A percentile compares a stretch with the other conserved stretches of the same genome.
Evolutionary conservation across 2,329 filamentous ascomycete species (phyloP).

Genomic region (Albophoma yamanashiensis): DNA sequence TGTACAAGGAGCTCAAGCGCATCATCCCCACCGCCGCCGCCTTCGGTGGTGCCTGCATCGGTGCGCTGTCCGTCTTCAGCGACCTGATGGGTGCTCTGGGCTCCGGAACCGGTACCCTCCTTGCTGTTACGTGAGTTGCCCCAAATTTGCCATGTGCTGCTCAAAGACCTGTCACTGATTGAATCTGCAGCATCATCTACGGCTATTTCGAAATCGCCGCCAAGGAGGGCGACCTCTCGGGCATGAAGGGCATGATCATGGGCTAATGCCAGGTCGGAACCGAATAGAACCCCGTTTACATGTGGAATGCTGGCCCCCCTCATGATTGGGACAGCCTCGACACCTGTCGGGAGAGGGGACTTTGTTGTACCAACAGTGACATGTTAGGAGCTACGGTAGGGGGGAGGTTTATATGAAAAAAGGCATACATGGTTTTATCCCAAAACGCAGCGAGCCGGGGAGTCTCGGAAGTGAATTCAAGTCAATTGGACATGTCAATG

Average conservation of each 20-base stretch:
- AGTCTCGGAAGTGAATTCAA: neutral
- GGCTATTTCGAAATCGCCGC: slow-evolving; percentile 99
- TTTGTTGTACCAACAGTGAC: slow-evolving; percentile 3
- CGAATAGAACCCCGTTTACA: neutral
- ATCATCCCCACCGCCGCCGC: slow-evolving; percentile 97
- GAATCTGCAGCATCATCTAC: slow-evolving; percentile 77
- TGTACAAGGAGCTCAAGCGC: slow-evolving; percentile 99
- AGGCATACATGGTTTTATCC: slow-evolving; percentile 1
- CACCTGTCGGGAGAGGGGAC: neutral
- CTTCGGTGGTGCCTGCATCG: slow-evolving; percentile 98
- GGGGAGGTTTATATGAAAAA: neutral
- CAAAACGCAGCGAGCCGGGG: neutral
- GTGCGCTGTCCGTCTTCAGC: slow-evolving; percentile 87
- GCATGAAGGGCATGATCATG: slow-evolving; percentile 67
- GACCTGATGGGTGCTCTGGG: slow-evolving; percentile 94
- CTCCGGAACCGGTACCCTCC: slow-evolving; percentile 92
- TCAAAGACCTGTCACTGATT: neutral
- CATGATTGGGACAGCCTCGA: neutral
- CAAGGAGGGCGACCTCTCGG: slow-evolving; percentile 91
- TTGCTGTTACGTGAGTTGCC: slow-evolving; percentile 89
- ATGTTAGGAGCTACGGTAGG: neutral
- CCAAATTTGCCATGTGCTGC: neutral
- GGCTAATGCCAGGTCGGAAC: slow-evolving; percentile 30
- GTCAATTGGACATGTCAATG: slow-evolving; percentile 1
- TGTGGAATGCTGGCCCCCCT: neutral